Evolutionary conservation across 169 alveolate genomes (phyloP), one percentile per base, ranked within the genome.

Genomic region (Theileria orientalis): DNA sequence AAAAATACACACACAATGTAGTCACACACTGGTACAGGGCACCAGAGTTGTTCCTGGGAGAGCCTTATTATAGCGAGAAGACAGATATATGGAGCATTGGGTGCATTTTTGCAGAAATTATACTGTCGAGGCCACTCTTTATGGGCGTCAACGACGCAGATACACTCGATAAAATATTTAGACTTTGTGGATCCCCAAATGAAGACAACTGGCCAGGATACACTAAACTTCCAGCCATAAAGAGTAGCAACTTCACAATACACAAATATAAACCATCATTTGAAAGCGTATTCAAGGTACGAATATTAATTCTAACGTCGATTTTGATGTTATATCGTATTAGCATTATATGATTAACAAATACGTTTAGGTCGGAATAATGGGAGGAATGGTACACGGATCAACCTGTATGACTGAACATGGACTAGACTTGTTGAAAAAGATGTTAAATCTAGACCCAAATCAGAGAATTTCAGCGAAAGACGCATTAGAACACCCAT

Each of bases 11-110:
- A 25, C 95, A 96, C 69, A 97, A 95, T 62, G 97, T 97, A 9
- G 97, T 97, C 16, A 96, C 99, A 19, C 93, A 96, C 42, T 97
- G 99, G 99, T 97, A 97, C 79, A 80, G 99, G 46, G 97, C 99
- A 16, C 99, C 99, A 33, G 99, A 97, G 83, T 92, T 97, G 14
- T 90, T 97, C 66, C 91, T 97, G 69, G 99, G 99, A 0, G 92
- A 93, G 70, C 91, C 92, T 69, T 85, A 92, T 71, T 97, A 97
- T 76, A 91, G 98, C 16, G 95, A 96, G 59, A 95, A 98, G 33
- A 97, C 97, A 0, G 99, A 97, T 84, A 91, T 97, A 29, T 97
- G 99, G 99, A 94, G 98, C 60, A 87, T 95, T 14, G 99, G 99
- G 16, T 95, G 98, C 68, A 96, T 96, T 62, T 93, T 96, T 69